A percentile compares a stretch with the other conserved stretches of the same genome.
Evolutionary conservation across 2,329 filamentous ascomycete genomes (phyloP).

Genomic region (Chaetomium strumarium): DNA sequence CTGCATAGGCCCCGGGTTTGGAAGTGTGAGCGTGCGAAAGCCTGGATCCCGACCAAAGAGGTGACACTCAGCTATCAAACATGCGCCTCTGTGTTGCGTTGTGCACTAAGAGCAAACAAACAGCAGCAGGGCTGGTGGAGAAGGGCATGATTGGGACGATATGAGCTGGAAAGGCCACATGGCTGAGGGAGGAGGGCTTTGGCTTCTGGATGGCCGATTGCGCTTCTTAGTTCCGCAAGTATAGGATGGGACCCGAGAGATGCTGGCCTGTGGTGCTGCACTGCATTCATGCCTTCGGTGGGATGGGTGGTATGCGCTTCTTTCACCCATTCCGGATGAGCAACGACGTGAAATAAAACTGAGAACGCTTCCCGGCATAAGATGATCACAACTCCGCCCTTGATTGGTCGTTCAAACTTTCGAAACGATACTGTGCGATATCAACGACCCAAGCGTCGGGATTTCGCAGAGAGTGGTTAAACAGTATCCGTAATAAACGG

Average conservation of each 20-base stretch:
- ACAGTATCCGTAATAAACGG: background rate
- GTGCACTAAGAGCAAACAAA: constrained; percentile 9
- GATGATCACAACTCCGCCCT: background rate
- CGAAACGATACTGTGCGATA: constrained; percentile 12
- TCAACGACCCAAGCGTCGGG: background rate
- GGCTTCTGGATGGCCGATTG: background rate
- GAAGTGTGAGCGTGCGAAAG: background rate
- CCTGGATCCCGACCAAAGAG: background rate
- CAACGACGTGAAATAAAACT: background rate
- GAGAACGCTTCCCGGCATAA: background rate
- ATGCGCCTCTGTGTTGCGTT: constrained; percentile 7
- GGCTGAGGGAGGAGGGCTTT: background rate
- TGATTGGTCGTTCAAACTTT: constrained; percentile 5
- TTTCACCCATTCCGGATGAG: background rate
- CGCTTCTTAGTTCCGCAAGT: background rate
- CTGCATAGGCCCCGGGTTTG: background rate
- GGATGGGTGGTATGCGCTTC: background rate
- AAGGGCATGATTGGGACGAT: background rate
- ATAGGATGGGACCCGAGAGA: background rate
- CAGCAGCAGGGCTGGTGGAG: background rate
- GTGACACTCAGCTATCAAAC: background rate
- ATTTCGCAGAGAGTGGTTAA: background rate
- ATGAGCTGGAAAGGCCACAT: background rate
- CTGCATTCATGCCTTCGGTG: background rate
- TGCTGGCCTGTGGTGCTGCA: background rate